Evolutionary conservation across 331 rosid genomes (phyloP), one percentile per base, ranked within the genome.

Genomic region (Pyracantha coccinea): DNA sequence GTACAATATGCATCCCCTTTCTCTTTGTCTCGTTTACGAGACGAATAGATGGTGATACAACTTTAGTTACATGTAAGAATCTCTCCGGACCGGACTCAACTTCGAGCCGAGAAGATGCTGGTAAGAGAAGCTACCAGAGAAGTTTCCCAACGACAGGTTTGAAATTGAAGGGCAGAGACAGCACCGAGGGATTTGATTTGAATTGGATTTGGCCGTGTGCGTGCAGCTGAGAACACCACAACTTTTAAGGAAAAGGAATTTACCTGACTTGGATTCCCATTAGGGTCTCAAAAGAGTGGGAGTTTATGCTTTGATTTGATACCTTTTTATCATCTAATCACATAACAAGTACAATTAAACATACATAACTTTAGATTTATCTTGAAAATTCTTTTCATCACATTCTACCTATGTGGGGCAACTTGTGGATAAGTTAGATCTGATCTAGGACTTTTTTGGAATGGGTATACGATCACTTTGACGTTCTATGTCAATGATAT

Each of bases 221-320:
- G 86, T 72, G 81, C 11, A 50, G 12, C 47, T 57, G 28, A 83
- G 79, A 81, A 58, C 20, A 15, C n/a, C 88, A 80, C 88, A 8
- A 31, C 93, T 83, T 89, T 86, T 83, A 15, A 79, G 67, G 77
- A 76, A 80, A 68, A 58, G 45, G 58, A 66, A 69, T 65, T 62
- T 60, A 29, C 70, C 76, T 52, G 78, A 80, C 85, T 73, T 79
- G 81, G 89, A 83, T 75, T 82, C 84, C 86, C 86, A 77, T 78
- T 77, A 25, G 23, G 57, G 84, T 79, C 84, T 50, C 55, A 50
- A 50, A 72, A 81, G 78, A 87, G 79, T 78, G 6, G 71, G 7
- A 38, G 71, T 33, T 62, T 19, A 29, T 54, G 57, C 21, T 14
- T 78, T 59, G 83, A 78, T 78, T 47, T 82, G 78, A 82, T 71